phyloP scores from a whole-genome alignment of 768 basidiomycete species.

The Lactarius pseudohatsudake region DNA sequence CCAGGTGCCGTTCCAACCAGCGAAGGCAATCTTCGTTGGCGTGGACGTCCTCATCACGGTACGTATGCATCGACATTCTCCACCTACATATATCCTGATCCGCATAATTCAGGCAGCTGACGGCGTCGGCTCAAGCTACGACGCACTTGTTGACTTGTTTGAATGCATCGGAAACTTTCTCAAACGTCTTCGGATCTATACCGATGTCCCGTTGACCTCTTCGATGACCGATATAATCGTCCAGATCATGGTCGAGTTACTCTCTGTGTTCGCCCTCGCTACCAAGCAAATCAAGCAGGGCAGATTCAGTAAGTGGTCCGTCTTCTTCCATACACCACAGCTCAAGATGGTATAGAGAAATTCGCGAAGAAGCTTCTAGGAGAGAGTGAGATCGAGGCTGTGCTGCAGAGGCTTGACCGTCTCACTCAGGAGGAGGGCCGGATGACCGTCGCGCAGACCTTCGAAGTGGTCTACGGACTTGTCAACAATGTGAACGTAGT shows the following conservation, averaged over 20 bases:
- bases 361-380: constrained; percentile 8
- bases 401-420: background rate
- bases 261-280: constrained; percentile 3
- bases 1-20: too few relatives aligned
- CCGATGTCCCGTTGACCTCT: background rate
- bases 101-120: background rate
- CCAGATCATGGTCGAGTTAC: constrained; percentile 10
- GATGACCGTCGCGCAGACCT: background rate
- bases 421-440: constrained; percentile 11
- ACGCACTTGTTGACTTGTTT: constrained; percentile 6
- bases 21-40: too few relatives aligned
- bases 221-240: background rate
- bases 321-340: too few relatives aligned
- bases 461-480: constrained; percentile 8
- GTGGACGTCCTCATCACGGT: too few relatives aligned
- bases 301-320: background rate
- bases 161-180: constrained; percentile 9
- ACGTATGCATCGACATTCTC: too few relatives aligned
- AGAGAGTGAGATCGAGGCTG: constrained; percentile 8
- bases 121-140: background rate
- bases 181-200: constrained; percentile 8
- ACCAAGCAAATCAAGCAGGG: constrained; percentile 11
- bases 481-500: background rate
- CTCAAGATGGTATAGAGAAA: constrained; percentile 3
- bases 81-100: too few relatives aligned